Evolutionary conservation across 148 eudicot species (phyloP).

Genomic region (Fagopyrum esculentum): DNA sequence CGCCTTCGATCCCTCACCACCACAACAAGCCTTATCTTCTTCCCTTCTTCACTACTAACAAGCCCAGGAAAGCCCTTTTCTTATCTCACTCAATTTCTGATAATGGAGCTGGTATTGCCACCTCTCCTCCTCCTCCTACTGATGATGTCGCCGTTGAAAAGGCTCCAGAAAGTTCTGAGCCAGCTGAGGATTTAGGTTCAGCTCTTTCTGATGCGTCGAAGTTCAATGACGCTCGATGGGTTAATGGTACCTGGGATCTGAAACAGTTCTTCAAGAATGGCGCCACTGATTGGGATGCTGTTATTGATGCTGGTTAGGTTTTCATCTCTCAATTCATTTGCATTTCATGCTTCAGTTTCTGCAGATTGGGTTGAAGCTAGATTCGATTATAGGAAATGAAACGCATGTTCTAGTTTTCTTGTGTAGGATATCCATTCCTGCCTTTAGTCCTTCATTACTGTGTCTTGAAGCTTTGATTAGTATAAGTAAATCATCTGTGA

Average conservation of each 20-base stretch:
- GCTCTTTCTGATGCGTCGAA: slow-evolving; percentile 10
- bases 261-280: slow-evolving; percentile 49
- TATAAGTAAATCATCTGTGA: too few relatives aligned
- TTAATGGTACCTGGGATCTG: slow-evolving; percentile 63
- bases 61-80: background rate
- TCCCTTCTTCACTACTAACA: background rate
- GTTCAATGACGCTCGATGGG: slow-evolving; percentile 50
- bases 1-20: background rate
- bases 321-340: background rate
- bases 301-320: slow-evolving; percentile 61
- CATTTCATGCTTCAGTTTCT: background rate
- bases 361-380: background rate
- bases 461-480: too few relatives aligned
- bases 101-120: slow-evolving; percentile 9
- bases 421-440: background rate
- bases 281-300: slow-evolving; percentile 56
- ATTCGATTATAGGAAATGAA: background rate
- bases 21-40: slow-evolving; percentile 12
- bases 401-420: background rate
- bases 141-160: background rate
- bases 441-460: too few relatives aligned
- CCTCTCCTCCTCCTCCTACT: slow-evolving; percentile 2
- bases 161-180: slow-evolving; percentile 2
- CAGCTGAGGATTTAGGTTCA: slow-evolving; percentile 1
- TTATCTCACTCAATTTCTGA: background rate